Conservation (phyloP, 305 asterid species). For the Fraxinus velutina region DNA sequence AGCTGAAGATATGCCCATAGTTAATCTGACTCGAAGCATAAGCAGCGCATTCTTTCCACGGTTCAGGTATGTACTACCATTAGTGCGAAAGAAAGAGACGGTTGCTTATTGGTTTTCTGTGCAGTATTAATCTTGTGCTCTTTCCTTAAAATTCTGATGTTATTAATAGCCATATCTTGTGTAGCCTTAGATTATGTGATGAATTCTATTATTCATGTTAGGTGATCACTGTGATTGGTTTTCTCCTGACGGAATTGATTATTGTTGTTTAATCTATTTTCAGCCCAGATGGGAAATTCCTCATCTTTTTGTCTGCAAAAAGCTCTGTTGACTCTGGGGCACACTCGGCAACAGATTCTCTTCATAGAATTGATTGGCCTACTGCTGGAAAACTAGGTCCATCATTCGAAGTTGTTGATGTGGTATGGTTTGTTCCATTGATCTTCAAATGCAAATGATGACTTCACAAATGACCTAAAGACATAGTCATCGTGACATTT, state of each 20-base stretch:
- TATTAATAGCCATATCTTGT: neutral
- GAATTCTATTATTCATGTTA: neutral
- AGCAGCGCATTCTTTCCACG: constrained; percentile 80
- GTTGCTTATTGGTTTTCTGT: neutral
- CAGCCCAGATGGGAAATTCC: constrained; percentile 85
- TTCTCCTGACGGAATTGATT: neutral
- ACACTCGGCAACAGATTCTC: constrained; percentile 81
- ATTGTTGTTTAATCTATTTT: constrained; percentile 23
- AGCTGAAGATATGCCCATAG: constrained; percentile 36
- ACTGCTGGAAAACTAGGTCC: constrained; percentile 45
- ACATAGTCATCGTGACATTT: neutral
- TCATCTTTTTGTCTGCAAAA: constrained; percentile 73
- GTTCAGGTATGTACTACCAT: constrained; percentile 53
- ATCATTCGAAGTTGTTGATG: constrained; percentile 49
- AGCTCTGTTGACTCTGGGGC: constrained; percentile 91
- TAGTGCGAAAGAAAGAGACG: neutral
- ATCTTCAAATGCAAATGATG: neutral
- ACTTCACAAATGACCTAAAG: constrained; percentile 4
- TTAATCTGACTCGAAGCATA: constrained; percentile 57
- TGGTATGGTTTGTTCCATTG: constrained; percentile 48
- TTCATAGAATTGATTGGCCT: constrained; percentile 82
- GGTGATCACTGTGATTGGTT: neutral
- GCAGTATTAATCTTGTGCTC: constrained; percentile 7
- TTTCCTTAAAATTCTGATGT: neutral
- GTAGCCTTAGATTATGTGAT: neutral